Evolutionary conservation across 73 alveolate species (phyloP), one percentile per base, ranked within the genome.

Genomic region (Uronychia setigera): DNA sequence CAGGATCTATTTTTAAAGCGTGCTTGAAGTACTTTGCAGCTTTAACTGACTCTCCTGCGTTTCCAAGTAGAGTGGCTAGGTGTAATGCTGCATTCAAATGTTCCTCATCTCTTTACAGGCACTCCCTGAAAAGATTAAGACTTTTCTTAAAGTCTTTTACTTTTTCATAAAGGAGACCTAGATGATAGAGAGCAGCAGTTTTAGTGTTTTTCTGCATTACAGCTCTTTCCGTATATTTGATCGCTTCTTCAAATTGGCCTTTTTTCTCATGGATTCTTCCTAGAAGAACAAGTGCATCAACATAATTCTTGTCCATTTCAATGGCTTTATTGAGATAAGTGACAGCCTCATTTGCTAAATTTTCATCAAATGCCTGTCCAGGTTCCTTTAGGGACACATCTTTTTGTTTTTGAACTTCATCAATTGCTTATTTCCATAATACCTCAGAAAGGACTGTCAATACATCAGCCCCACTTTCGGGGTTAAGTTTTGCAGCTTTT

Each of bases 11-110:
- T 34, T 80, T 89, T 0, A 93, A 59, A 32, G 94, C 93, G 84
- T 93, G 92, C 88, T 87, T 93, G 74, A 93, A 93, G 83, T 91
- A 89, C 35, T 93, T 91, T 28, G 92, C 88, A 58, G 97, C 97
- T 58, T 86, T 84, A 28, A 78, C 31, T 0, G 83, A 88, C 57
- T 93, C 97, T 35, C 95, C 95, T 27, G 35, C 78, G 58, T 80
- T 84, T 26, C 91, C 90, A 14, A 89, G 75, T 31, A 86, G 58
- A 67, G 90, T 83, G 28, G 95, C 97, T 32, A 93, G 77, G 58
- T 87, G 90, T 1, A 89, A 59, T n/a, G 85, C 58, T 28, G 95
- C 93, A 9, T 88, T 88, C 31, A 87, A 86, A 86, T 93, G 89
- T 29, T 93, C 78, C 25, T 80, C 35, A 67, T 93, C 95, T 0